A percentile compares a stretch with the other conserved stretches of the same genome.
Evolutionary conservation across 208 protist species (phyloP).

Genomic region (Leptomonas pyrrhocoris): DNA sequence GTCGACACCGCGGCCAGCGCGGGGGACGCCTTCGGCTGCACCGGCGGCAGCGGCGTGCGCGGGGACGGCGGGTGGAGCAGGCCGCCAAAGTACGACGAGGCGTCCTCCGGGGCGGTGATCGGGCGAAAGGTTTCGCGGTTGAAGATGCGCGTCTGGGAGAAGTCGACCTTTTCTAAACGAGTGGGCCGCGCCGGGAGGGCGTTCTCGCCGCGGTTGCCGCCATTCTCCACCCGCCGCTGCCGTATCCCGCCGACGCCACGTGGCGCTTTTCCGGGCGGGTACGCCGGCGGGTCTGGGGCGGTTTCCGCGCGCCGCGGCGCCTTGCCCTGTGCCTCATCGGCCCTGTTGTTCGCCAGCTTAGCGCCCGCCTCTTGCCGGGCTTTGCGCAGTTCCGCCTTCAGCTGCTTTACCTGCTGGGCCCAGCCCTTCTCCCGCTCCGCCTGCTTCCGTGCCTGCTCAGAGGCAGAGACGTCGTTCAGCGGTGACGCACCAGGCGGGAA

Average conservation of each 20-base stretch:
- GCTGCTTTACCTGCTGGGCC: slow-evolving; percentile 86
- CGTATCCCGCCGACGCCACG: slow-evolving; percentile 13
- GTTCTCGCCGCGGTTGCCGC: not conserved
- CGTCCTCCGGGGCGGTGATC: slow-evolving; percentile 67
- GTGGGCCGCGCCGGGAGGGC: slow-evolving; percentile 11
- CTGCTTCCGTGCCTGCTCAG: slow-evolving; percentile 61
- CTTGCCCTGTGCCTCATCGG: not conserved
- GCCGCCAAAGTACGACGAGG: slow-evolving; percentile 22
- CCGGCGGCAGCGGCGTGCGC: slow-evolving; percentile 16
- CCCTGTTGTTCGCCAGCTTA: slow-evolving; percentile 14
- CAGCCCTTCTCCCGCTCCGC: slow-evolving; percentile 79
- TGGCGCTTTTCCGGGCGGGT: slow-evolving; percentile 13
- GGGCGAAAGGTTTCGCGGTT: slow-evolving; percentile 59
- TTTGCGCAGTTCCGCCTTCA: slow-evolving; percentile 78
- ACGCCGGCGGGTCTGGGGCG: slow-evolving; percentile 57
- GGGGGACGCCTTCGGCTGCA: slow-evolving; percentile 6
- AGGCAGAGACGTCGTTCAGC: slow-evolving; percentile 6
- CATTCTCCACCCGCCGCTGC: slow-evolving; percentile 1
- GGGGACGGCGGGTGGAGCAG: slow-evolving; percentile 13
- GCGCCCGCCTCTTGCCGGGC: slow-evolving; percentile 65
- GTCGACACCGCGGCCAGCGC: not conserved
- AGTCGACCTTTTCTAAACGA: slow-evolving; percentile 47
- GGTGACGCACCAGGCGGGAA: slow-evolving; percentile 1
- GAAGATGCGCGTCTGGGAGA: slow-evolving; percentile 65
- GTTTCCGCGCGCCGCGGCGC: slow-evolving; percentile 72